Percentiles rank a stretch among this genome's conserved stretches.
Conservation (phyloP, 345 rosid species). For the Atalantia buxifolia region DNA sequence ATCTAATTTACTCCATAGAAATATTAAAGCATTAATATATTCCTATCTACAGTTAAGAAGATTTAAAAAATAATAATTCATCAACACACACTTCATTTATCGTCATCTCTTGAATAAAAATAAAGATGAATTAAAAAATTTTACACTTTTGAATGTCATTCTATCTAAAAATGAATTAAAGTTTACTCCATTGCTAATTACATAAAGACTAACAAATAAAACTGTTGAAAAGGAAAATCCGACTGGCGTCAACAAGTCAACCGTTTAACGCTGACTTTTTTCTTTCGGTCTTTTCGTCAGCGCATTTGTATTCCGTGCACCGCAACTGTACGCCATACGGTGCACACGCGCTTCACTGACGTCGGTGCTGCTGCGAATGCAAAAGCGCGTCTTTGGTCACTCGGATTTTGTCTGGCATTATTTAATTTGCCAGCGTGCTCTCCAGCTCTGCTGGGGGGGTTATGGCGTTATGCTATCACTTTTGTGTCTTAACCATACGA, state of each 20-base stretch:
- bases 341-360: neutral
- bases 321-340: neutral
- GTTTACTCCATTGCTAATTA: too few relatives aligned
- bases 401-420: constrained; percentile 16
- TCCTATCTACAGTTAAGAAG: rapidly evolving
- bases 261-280: neutral
- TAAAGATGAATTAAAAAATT: too few relatives aligned
- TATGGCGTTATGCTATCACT: constrained; percentile 25
- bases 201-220: too few relatives aligned
- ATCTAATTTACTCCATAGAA: too few relatives aligned
- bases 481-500: neutral
- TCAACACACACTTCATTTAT: too few relatives aligned
- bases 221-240: neutral
- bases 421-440: constrained; percentile 35
- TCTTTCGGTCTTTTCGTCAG: neutral
- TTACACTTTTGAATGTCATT: too few relatives aligned
- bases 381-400: neutral
- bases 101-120: too few relatives aligned
- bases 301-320: neutral
- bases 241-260: neutral
- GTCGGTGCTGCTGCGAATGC: constrained; percentile 2
- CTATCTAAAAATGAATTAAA: too few relatives aligned
- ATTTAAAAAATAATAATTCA: too few relatives aligned
- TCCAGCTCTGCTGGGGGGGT: constrained; percentile 32
- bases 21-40: rapidly evolving